Conservation (phyloP, 2,329 filamentous ascomycete genomes). For the Aspergillus viridinutans region DNA sequence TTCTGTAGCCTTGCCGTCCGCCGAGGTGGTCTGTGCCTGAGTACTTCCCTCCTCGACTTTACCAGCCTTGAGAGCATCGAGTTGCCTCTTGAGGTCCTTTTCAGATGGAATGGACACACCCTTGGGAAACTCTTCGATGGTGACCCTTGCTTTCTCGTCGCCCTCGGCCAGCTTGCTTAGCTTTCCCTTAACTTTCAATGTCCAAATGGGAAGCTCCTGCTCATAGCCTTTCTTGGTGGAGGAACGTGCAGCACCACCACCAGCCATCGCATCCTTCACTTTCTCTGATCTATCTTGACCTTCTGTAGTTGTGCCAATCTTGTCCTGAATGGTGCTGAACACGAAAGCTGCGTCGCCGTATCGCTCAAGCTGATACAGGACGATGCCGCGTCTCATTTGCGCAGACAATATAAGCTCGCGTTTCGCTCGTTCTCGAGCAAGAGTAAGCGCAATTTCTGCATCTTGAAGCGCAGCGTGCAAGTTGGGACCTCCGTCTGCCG, state of each 20-base stretch:
- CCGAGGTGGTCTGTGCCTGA: not conserved
- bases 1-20: slow-evolving; percentile 2
- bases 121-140: slow-evolving; percentile 52
- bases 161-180: slow-evolving; percentile 47
- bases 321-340: slow-evolving; percentile 53
- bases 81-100: slow-evolving; percentile 33
- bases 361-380: slow-evolving; percentile 64
- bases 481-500: slow-evolving; percentile 44
- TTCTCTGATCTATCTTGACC: slow-evolving; percentile 22
- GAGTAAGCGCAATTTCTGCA: slow-evolving; percentile 61
- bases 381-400: slow-evolving; percentile 74
- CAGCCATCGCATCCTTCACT: slow-evolving; percentile 28
- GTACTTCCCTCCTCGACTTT: slow-evolving; percentile 6
- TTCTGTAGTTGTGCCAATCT: slow-evolving; percentile 47
- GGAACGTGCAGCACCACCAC: slow-evolving; percentile 6
- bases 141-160: slow-evolving; percentile 45
- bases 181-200: slow-evolving; percentile 52
- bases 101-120: slow-evolving; percentile 42
- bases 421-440: slow-evolving; percentile 64
- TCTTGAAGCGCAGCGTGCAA: slow-evolving; percentile 58
- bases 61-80: slow-evolving; percentile 28
- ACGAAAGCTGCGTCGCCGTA: slow-evolving; percentile 73
- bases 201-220: slow-evolving; percentile 53
- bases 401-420: slow-evolving; percentile 74
- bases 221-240: slow-evolving; percentile 20